These are phyloP conservation scores for Tulasnella sp. DNA, from an alignment of 768 basidiomycete species.

Conservation along the genomic window DNA sequence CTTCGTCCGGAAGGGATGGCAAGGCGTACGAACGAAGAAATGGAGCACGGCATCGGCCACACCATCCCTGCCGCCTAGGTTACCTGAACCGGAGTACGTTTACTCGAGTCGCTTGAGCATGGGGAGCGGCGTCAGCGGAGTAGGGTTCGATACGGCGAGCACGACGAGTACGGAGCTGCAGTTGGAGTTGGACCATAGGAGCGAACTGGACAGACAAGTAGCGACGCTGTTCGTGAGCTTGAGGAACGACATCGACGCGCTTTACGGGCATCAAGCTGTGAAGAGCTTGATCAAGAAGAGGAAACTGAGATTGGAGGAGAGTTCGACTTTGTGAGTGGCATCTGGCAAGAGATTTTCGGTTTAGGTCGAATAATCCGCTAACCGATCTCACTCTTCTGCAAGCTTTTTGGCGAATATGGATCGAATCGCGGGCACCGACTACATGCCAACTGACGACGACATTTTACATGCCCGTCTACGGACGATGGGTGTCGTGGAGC, in stretches of 20 bases:
- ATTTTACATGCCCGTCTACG: conserved; percentile 17
- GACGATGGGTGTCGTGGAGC: conserved; percentile 16
- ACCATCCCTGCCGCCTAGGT: not conserved
- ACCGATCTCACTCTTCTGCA: not conserved
- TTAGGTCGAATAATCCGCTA: no score
- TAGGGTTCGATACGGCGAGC: not conserved
- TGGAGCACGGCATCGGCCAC: not conserved
- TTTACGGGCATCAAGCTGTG: conserved; percentile 8
- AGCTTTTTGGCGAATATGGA: conserved; percentile 16
- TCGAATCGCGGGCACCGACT: conserved; percentile 12
- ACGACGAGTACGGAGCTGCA: conserved; percentile 2
- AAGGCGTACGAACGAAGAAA: conserved; percentile 9
- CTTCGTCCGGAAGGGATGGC: conserved; percentile 15
- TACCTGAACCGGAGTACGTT: not conserved
- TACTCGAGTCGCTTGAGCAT: not conserved
- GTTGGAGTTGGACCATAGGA: conserved; percentile 3
- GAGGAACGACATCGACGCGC: conserved; percentile 2
- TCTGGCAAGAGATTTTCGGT: not conserved
- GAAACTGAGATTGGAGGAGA: conserved; percentile 11
- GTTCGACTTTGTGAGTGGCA: conserved; percentile 8
- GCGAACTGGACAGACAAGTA: not conserved
- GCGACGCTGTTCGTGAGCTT: not conserved
- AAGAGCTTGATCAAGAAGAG: conserved; percentile 13
- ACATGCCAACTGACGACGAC: conserved; percentile 17
- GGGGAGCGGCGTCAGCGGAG: not conserved